Conservation (phyloP, 495 filamentous ascomycete species). For the Hypoxylon fuscum region DNA sequence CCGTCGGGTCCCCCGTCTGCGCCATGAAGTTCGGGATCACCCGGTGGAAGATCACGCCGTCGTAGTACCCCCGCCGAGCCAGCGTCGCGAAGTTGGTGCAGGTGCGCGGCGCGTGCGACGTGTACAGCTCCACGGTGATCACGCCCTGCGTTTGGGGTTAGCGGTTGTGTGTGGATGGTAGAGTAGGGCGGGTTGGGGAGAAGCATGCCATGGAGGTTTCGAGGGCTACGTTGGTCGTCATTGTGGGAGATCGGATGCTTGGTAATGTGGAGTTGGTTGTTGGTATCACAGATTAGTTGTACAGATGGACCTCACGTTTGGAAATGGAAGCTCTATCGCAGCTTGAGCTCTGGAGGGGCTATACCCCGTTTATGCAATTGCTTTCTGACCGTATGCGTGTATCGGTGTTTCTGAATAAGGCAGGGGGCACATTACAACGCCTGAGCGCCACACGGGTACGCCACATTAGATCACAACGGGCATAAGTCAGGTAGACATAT, state of each 20-base stretch:
- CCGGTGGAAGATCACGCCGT: constrained; percentile 86
- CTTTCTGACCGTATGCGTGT: constrained; percentile 9
- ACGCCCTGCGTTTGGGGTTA: constrained; percentile 62
- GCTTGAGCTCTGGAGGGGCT: constrained; percentile 34
- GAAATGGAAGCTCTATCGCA: constrained; percentile 19
- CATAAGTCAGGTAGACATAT: neutral
- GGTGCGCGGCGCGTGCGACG: constrained; percentile 61
- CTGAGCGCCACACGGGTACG: constrained; percentile 1
- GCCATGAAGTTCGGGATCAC: constrained; percentile 98
- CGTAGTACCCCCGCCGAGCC: constrained; percentile 84
- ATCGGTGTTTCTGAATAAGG: constrained; percentile 4
- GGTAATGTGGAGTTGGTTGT: constrained; percentile 2
- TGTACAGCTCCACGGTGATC: constrained; percentile 90
- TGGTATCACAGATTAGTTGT: neutral
- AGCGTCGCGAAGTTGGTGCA: constrained; percentile 90
- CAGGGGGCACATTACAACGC: neutral
- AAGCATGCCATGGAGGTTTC: constrained; percentile 82
- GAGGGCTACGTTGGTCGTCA: constrained; percentile 79
- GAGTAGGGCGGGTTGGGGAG: neutral
- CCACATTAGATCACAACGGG: neutral
- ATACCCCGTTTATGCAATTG: constrained; percentile 5
- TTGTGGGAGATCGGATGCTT: constrained; percentile 46
- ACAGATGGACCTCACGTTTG: neutral
- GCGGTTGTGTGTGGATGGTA: constrained; percentile 35
- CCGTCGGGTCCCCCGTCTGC: constrained; percentile 95